Evolutionary conservation across 768 basidiomycete genomes (phyloP), one percentile per base, ranked within the genome.

Genomic region (Sporobolomyces roseus): DNA sequence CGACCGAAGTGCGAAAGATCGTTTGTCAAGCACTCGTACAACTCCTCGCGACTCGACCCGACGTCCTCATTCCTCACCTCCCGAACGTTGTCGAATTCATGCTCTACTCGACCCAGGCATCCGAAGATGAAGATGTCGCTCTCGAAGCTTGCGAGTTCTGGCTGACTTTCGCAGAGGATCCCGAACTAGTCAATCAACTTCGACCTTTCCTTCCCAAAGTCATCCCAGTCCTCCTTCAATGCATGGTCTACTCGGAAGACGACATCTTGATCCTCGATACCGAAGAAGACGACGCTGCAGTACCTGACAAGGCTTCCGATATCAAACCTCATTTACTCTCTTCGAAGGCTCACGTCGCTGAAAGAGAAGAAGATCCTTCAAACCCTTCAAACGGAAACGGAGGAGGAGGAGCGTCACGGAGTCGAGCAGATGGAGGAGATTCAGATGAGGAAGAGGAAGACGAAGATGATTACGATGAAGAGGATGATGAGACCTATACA

Each of bases 131-230:
- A 80, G 88, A 88, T 70, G 94, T 80, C 61, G 93, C 94, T 3
- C 83, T 99, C 55, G 96, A 99, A 81, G 96, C 96, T 29, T 96
- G 93, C 83, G 96, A 99, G 83, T 99, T 99, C 79, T 99, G 96
- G 96, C 83, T 99, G 68, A 96, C 93, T 2, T 98, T 99, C 77
- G 93, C 96, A 21, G 96, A 99, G 78, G 92, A 97, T 74, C 87
- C 87, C 45, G 91, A 92, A 56, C 83, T 98, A 29, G 86, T 87
- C 14, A 85, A 86, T 3, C 90, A 88, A 77, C 82, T 99, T 32
- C 87, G 86, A 67, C 93, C 93, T 3, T 84, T 93, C 67, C 83
- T 99, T 13, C 86, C 83, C n/a, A 90, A 90, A 74, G 91, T 99
- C 46, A 91, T 90, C 3, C 96, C 96, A 0, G 88, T 96, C 23